Percentiles rank a stretch among this genome's conserved stretches.
Evolutionary conservation across 345 rosid species (phyloP).

Genomic region (Syzygium aqueum): DNA sequence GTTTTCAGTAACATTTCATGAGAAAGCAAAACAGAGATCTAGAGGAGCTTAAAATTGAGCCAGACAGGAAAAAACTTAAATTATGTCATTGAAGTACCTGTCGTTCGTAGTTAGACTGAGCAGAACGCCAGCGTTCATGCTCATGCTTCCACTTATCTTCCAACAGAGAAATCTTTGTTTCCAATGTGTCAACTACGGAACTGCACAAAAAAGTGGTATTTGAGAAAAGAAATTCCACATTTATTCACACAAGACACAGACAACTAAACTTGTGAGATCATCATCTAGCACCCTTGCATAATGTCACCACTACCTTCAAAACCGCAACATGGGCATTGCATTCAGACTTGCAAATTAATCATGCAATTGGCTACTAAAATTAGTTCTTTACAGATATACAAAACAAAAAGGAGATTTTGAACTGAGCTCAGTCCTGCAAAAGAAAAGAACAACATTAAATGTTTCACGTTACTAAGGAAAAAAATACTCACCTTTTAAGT

Average conservation of each 20-base stretch:
- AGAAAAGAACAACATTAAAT: background rate
- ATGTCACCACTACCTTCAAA: background rate
- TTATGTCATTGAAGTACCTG: slow-evolving; percentile 43
- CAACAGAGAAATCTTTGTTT: slow-evolving; percentile 47
- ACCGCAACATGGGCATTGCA: background rate
- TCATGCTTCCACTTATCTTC: slow-evolving; percentile 66
- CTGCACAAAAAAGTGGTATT: slow-evolving; percentile 28
- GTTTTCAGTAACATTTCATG: background rate
- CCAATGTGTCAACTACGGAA: slow-evolving; percentile 58
- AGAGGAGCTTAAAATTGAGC: background rate
- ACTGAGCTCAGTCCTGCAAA: background rate
- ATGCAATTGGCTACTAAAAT: background rate
- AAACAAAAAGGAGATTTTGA: background rate
- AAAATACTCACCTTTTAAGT: slow-evolving; percentile 42
- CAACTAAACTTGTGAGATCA: background rate
- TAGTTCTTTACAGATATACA: background rate
- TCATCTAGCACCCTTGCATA: background rate
- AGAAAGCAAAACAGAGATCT: background rate
- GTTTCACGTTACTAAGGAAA: background rate
- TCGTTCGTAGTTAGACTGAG: slow-evolving; percentile 90
- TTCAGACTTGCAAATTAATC: background rate
- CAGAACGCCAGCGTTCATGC: slow-evolving; percentile 69
- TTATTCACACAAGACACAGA: background rate
- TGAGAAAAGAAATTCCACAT: slow-evolving; percentile 1
- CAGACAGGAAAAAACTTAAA: background rate